These are phyloP conservation scores for Lepidium aucheri DNA, from an alignment of 345 rosid species.

Conservation along the genomic window DNA sequence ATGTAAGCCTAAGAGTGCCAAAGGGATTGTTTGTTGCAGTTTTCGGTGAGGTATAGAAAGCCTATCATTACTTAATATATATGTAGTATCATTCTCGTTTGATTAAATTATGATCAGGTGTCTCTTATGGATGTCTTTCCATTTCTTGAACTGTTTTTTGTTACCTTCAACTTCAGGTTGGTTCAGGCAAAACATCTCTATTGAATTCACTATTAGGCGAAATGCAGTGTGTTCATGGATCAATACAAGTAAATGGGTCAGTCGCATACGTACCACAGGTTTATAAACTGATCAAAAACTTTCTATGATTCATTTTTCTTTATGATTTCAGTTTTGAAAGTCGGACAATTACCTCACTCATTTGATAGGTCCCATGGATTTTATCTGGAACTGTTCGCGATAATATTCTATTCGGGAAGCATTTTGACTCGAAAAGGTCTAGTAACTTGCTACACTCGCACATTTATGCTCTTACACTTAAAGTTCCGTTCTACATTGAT, in stretches of 20 bases:
- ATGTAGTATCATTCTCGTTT: background rate
- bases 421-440: constrained; percentile 61
- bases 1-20: constrained; percentile 48
- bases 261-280: constrained; percentile 93
- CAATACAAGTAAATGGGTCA: constrained; percentile 46
- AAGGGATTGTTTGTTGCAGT: constrained; percentile 63
- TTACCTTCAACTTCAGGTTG: constrained; percentile 50
- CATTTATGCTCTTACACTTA: background rate
- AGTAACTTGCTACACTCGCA: background rate
- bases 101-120: background rate
- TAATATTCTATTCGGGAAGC: constrained; percentile 62
- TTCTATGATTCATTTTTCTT: background rate
- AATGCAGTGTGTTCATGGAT: constrained; percentile 56
- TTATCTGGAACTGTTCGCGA: constrained; percentile 80
- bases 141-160: background rate
- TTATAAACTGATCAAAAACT: constrained; percentile 4
- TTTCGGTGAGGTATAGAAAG: constrained; percentile 66
- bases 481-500: background rate
- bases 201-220: constrained; percentile 67
- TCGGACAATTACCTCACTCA: constrained; percentile 17
- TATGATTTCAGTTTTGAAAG: constrained; percentile 6
- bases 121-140: background rate
- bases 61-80: background rate
- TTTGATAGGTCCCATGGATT: constrained; percentile 81
- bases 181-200: constrained; percentile 93